phyloP scores from a whole-genome alignment of 202 grass and related monocot species.

The Zizania palustris region DNA sequence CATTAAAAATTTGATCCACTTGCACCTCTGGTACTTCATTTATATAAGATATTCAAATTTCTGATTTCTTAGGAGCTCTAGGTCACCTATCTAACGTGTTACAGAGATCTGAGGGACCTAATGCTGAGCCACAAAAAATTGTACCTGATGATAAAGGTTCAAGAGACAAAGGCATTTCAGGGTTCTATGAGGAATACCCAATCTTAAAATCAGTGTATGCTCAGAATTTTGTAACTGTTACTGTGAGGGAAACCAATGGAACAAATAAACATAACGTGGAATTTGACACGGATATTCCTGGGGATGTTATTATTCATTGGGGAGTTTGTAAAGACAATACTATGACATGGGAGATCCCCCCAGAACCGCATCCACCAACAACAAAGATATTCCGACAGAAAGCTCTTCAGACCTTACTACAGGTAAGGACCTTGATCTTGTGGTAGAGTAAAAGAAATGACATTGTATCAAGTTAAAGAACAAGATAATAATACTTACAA shows the following conservation, averaged over 20 bases:
- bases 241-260: constrained; percentile 54
- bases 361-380: constrained; percentile 75
- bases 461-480: constrained; percentile 27
- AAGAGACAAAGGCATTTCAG: constrained; percentile 49
- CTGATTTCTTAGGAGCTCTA: constrained; percentile 49
- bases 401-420: constrained; percentile 85
- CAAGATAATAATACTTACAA: not conserved
- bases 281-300: constrained; percentile 90
- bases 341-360: constrained; percentile 78
- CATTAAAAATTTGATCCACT: constrained; percentile 2
- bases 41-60: constrained; percentile 48
- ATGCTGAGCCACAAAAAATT: constrained; percentile 33
- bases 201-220: constrained; percentile 71
- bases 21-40: constrained; percentile 4
- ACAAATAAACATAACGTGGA: constrained; percentile 65
- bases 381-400: constrained; percentile 75
- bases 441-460: constrained; percentile 13
- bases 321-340: constrained; percentile 77
- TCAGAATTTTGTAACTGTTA: constrained; percentile 76
- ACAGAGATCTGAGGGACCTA: constrained; percentile 52
- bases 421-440: constrained; percentile 54
- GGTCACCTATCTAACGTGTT: constrained; percentile 56
- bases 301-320: constrained; percentile 88
- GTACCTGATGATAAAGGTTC: constrained; percentile 35
- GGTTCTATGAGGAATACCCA: constrained; percentile 73